Base-by-base conservation (phyloP, 208 protist genomes). In the Trypanosoma boissoni region DNA sequence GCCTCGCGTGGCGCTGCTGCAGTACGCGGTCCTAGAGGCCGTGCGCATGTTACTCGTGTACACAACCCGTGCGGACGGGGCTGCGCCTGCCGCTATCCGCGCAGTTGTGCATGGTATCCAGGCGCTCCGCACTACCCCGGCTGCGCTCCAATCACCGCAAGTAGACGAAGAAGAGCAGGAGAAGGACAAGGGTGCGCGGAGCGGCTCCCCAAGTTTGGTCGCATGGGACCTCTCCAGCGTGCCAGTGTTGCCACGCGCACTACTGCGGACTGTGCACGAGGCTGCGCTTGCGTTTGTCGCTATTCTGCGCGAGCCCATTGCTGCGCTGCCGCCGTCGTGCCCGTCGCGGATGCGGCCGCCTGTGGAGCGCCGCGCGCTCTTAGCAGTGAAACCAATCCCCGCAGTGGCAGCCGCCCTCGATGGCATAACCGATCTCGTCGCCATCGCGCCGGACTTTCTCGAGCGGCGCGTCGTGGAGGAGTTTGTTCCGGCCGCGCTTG, bases 231-330 rank as follows among this genome's bases (percentile, higher is more conserved):
- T 51, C 46, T 41, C 42, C 20, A 2, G 1, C 26, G 14, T 39
- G 12, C 39, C 50, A 18, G 73, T 79, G 26, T 74, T 95, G 4
- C 80, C 81, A 4, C 88, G 79, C 57, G 90, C 76, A 41, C 78
- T 86, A 27, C 75, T 92, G 10, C 87, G 87, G 58, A 89, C 79
- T 2, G 74, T 92, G 32, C 92, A 95, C 75, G 72, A 78, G 10
- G 76, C 75, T 7, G 92, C 91, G 56, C 70, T 95, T 14, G 78
- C 72, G 8, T 60, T 95, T 31, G 59, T 87, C 14, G 72, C 83
- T 0, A 68, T 92, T 29, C 74, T 95, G 31, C 63, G 76, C 12
- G 88, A 92, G 57, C 88, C 88, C 2, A 55, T 95, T 16, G 72
- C 80, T 12, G 20, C 31, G 3, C 54, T 74, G 9, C 67, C 86